Evolutionary conservation across 176 grass and related monocot genomes (phyloP), one percentile per base, ranked within the genome.

Genomic region (Ensete ventricosum): DNA sequence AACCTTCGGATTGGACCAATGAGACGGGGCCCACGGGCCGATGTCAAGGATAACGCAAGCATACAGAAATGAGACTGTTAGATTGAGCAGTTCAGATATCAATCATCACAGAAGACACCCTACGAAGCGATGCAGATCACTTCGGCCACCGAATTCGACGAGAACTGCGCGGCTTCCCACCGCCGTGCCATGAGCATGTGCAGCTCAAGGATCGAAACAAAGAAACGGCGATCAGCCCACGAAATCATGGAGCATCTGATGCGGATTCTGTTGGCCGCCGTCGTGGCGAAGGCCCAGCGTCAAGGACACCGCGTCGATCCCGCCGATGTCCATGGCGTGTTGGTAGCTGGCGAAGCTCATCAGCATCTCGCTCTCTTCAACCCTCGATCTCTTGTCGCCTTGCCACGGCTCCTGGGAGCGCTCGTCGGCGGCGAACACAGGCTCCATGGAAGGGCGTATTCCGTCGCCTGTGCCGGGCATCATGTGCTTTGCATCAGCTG

Each of bases 251-350:
- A 88, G 55, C 65, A 79, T 73, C 21, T 84, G 83, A 19, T 80
- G 77, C 6, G 74, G 78, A 29, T 85, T 78, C 27, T 81, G 78
- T 14, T 72, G 66, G n/a, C 74, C 76, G 19, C 75, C 80, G 12
- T 85, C 86, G 16, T 84, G 86, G 21, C 79, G 75, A 8, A 88
- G 70, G 20, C 82, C 86, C 20, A 88, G 54, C 6, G 86, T 88
- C 21, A 88, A 66, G 0, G 86, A 88, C 50, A 88, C 86, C 5
- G 82, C 54, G 0, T 78, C 82, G 5, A 88, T 80, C 13, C 75
- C 75, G 54, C 74, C 82, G 4, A 80, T 71, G 69, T 88, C 82
- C 70, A 81, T 79, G 51, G 72, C 55, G 14, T 55, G 54, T 12
- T 73, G 79, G 48, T 67, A 80, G 43, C 75, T 71, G 6, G 71